Conservation (phyloP, 2,329 filamentous ascomycete species). For the Trichophyton benhamiae region DNA sequence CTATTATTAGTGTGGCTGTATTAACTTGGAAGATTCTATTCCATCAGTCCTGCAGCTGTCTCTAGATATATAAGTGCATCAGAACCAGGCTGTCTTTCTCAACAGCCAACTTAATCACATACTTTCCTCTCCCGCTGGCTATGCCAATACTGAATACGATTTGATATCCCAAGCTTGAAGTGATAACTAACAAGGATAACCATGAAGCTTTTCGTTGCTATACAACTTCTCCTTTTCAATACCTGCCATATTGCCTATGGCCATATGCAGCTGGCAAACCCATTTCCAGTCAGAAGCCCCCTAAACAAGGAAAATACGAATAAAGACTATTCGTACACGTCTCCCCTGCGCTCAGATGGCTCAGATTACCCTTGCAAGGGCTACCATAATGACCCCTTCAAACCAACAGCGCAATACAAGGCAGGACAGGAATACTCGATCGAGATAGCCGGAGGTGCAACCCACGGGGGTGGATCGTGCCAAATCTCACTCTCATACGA, state of each 20-base stretch:
- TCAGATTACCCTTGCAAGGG: conserved; percentile 69
- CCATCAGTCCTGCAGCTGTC: background rate
- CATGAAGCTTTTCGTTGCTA: background rate
- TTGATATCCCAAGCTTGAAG: background rate
- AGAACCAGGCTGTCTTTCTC: background rate
- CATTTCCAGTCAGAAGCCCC: conserved; percentile 42
- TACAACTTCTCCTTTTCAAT: background rate
- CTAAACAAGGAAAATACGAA: conserved; percentile 35
- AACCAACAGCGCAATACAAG: conserved; percentile 47
- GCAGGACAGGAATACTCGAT: conserved; percentile 53
- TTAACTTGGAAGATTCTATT: background rate
- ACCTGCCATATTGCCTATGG: background rate
- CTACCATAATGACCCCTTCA: conserved; percentile 42
- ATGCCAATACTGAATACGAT: background rate
- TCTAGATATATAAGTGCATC: background rate
- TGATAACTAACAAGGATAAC: background rate
- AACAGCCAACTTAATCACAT: background rate
- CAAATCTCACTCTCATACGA: conserved; percentile 67
- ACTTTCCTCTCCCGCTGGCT: background rate
- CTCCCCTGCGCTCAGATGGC: conserved; percentile 48
- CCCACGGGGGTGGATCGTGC: conserved; percentile 61
- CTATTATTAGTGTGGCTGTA: background rate
- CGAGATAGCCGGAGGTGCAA: conserved; percentile 49
- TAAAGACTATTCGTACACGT: conserved; percentile 60
- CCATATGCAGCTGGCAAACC: conserved; percentile 47